Evolutionary conservation across 306 rosid genomes (phyloP).

Genomic region (Coriaria nepalensis): DNA sequence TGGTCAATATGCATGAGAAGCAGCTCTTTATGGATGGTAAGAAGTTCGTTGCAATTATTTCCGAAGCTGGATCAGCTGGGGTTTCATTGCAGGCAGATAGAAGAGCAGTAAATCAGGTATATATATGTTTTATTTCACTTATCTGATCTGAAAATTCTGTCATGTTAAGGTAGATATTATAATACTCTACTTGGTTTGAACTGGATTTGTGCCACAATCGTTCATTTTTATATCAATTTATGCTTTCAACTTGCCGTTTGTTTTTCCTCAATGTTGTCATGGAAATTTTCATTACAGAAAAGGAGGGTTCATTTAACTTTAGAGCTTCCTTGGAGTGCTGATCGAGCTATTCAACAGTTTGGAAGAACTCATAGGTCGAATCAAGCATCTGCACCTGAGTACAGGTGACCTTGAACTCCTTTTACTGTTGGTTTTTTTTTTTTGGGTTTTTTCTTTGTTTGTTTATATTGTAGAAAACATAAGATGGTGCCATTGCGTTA

Average conservation of each 20-base stretch:
- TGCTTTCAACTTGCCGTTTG: conserved; percentile 12
- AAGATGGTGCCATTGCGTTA: too few relatives aligned
- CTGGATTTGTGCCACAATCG: neutral
- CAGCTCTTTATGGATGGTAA: conserved; percentile 97
- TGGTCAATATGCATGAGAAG: conserved; percentile 99
- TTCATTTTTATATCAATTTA: conserved; percentile 6
- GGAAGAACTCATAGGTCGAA: conserved; percentile 99
- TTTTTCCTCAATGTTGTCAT: conserved; percentile 7
- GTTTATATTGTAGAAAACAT: too few relatives aligned
- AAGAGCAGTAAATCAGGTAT: conserved; percentile 81
- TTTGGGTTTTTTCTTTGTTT: neutral
- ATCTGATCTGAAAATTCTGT: conserved; percentile 10
- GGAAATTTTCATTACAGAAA: conserved; percentile 40
- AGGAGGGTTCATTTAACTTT: conserved; percentile 94
- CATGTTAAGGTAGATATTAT: too few relatives aligned
- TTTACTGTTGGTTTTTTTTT: conserved; percentile 4
- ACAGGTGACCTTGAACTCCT: conserved; percentile 44
- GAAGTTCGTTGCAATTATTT: conserved; percentile 83
- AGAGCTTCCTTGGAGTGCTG: conserved; percentile 99
- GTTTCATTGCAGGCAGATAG: conserved; percentile 98
- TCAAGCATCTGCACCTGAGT: conserved; percentile 97
- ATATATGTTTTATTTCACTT: conserved; percentile 1
- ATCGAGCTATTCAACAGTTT: conserved; percentile 96
- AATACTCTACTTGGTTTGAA: too few relatives aligned
- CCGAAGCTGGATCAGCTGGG: conserved; percentile 99